A percentile compares a stretch with the other conserved stretches of the same genome.
phyloP scores from a whole-genome alignment of 2,329 filamentous ascomycete genomes.

The Scopulariopsis brevicaulis region DNA sequence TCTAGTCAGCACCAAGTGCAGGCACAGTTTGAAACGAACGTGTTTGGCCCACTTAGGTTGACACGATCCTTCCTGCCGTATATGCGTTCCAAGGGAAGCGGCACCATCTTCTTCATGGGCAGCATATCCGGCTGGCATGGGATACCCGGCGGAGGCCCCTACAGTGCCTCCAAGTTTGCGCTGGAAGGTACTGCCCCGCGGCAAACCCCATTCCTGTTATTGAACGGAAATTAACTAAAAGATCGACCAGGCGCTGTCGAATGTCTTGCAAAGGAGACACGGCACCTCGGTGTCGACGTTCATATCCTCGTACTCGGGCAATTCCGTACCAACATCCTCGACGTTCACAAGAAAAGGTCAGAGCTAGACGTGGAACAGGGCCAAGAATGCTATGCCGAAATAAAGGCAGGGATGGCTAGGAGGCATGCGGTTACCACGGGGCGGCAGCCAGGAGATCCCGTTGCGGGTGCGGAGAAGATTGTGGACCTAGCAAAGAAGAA shows the following conservation, averaged over 20 bases:
- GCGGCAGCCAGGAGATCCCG: constrained; percentile 1
- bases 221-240: neutral
- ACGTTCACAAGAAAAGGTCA: constrained; percentile 9
- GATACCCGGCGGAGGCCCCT: constrained; percentile 17
- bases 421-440: constrained; percentile 1
- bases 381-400: constrained; percentile 15
- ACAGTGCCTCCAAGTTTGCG: constrained; percentile 19
- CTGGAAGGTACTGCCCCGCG: constrained; percentile 13
- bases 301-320: constrained; percentile 26
- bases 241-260: constrained; percentile 11
- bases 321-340: constrained; percentile 28
- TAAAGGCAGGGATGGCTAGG: constrained; percentile 16
- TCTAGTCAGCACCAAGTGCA: constrained; percentile 14
- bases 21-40: constrained; percentile 19
- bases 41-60: constrained; percentile 24
- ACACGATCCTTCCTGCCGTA: constrained; percentile 20
- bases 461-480: neutral
- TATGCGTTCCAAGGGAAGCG: constrained; percentile 15
- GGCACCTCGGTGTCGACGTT: constrained; percentile 15
- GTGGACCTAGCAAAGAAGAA: neutral
- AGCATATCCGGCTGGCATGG: constrained; percentile 21
- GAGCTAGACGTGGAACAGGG: constrained; percentile 15
- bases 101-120: constrained; percentile 21
- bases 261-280: constrained; percentile 14
- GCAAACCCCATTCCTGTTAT: neutral